Conservation (phyloP, 208 protist genomes). For the Leishmania turanica region DNA sequence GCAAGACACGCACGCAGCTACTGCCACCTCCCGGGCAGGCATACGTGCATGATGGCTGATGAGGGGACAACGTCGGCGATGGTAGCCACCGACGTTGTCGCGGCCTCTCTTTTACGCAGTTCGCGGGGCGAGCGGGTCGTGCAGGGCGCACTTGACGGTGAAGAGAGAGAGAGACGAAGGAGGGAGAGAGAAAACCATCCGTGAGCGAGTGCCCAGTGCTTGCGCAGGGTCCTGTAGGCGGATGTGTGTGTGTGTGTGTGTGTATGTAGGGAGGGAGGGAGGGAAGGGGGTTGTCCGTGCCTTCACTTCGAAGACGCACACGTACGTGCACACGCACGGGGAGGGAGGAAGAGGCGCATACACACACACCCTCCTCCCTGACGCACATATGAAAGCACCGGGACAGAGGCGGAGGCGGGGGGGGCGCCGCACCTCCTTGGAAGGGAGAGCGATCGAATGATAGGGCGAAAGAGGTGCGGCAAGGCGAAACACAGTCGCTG, state of each 20-base stretch:
- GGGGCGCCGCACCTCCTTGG: background rate
- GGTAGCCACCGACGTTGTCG: background rate
- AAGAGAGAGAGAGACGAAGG: background rate
- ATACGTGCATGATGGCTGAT: background rate
- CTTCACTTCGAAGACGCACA: background rate
- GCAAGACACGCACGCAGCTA: background rate
- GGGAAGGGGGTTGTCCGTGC: background rate
- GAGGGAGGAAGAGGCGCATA: background rate
- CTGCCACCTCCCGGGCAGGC: background rate
- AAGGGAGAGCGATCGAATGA: background rate
- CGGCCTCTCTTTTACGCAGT: background rate
- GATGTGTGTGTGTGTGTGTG: background rate
- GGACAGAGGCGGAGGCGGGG: no score
- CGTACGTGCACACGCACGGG: background rate
- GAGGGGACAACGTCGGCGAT: background rate
- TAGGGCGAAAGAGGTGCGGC: background rate
- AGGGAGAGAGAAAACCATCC: slow-evolving; percentile 15
- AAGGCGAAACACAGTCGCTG: background rate
- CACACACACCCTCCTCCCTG: no score
- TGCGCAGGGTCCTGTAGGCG: background rate
- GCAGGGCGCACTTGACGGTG: background rate
- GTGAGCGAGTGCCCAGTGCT: background rate
- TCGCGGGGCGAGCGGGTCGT: background rate
- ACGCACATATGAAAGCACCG: background rate
- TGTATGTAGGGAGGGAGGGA: background rate